These are phyloP conservation scores for Epichloe festucae DNA, from an alignment of 2,329 filamentous ascomycete genomes.

Conservation along the genomic window DNA sequence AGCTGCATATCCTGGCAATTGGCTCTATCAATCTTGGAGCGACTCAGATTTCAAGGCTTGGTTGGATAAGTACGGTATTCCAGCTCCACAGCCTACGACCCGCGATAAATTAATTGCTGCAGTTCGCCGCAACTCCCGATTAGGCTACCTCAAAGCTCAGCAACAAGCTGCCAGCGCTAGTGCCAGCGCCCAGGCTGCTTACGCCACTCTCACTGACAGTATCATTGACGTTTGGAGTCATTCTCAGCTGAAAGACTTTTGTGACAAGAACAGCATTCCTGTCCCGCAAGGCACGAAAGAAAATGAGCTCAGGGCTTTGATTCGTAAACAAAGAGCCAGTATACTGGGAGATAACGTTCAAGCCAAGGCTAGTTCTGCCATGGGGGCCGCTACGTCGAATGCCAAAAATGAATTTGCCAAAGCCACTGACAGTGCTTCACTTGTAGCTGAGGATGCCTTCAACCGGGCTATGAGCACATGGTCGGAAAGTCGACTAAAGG, in stretches of 20 bases:
- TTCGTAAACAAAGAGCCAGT: conserved; percentile 72
- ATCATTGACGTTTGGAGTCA: conserved; percentile 87
- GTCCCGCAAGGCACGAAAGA: conserved; percentile 85
- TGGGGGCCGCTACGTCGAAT: conserved; percentile 60
- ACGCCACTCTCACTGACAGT: conserved; percentile 65
- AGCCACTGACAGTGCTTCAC: conserved; percentile 55
- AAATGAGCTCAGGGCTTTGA: conserved; percentile 80
- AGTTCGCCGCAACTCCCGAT: conserved; percentile 80
- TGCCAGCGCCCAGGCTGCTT: conserved; percentile 54
- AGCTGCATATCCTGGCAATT: conserved; percentile 79
- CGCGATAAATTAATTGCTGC: conserved; percentile 82
- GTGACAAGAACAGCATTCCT: conserved; percentile 73
- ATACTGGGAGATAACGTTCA: conserved; percentile 53
- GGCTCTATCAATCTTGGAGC: conserved; percentile 84
- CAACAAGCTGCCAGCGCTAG: conserved; percentile 47
- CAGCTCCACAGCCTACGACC: conserved; percentile 68
- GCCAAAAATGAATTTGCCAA: conserved; percentile 66
- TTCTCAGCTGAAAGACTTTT: conserved; percentile 77
- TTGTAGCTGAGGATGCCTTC: conserved; percentile 54
- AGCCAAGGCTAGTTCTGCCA: conserved; percentile 44
- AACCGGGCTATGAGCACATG: conserved; percentile 47
- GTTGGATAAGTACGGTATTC: conserved; percentile 79
- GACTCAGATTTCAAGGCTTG: conserved; percentile 90
- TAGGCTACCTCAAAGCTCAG: conserved; percentile 58
- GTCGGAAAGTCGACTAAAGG: conserved; percentile 68